These are phyloP conservation scores for Pulveroboletus sp. DNA, from an alignment of 1,284 basidiomycete genomes.

Conservation along the genomic window DNA sequence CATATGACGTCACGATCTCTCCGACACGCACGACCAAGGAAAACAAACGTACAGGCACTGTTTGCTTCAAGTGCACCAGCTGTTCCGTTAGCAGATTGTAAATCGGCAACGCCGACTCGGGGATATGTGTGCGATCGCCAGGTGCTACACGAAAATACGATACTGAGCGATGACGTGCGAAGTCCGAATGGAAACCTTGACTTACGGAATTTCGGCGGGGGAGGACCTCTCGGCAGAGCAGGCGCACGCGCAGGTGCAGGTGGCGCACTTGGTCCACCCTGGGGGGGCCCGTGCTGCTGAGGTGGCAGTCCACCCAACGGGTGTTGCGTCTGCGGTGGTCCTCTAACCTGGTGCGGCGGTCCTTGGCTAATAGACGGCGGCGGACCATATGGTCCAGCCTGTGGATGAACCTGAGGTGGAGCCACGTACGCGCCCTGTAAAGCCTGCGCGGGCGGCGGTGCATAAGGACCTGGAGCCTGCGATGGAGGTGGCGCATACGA, in stretches of 20 bases:
- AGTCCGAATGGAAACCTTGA: constrained; percentile 26
- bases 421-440: constrained; percentile 25
- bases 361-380: constrained; percentile 22
- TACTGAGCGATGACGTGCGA: neutral
- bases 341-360: constrained; percentile 20
- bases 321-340: constrained; percentile 27
- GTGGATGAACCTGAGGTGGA: constrained; percentile 20
- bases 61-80: constrained; percentile 67
- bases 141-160: constrained; percentile 52
- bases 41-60: constrained; percentile 60
- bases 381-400: constrained; percentile 19
- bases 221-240: constrained; percentile 41
- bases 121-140: constrained; percentile 91
- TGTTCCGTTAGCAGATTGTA: constrained; percentile 68
- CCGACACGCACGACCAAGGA: neutral
- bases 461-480: constrained; percentile 35
- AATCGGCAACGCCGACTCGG: constrained; percentile 67
- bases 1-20: neutral
- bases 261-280: constrained; percentile 42
- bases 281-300: constrained; percentile 40
- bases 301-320: constrained; percentile 26
- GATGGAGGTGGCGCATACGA: constrained; percentile 23
- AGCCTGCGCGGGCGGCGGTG: constrained; percentile 27
- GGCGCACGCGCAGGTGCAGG: constrained; percentile 41
- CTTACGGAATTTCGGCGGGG: constrained; percentile 84